Percentiles rank a stretch among this genome's conserved stretches.
Conservation (phyloP, 2,329 filamentous ascomycete species). For the Waltergamsia citrina region DNA sequence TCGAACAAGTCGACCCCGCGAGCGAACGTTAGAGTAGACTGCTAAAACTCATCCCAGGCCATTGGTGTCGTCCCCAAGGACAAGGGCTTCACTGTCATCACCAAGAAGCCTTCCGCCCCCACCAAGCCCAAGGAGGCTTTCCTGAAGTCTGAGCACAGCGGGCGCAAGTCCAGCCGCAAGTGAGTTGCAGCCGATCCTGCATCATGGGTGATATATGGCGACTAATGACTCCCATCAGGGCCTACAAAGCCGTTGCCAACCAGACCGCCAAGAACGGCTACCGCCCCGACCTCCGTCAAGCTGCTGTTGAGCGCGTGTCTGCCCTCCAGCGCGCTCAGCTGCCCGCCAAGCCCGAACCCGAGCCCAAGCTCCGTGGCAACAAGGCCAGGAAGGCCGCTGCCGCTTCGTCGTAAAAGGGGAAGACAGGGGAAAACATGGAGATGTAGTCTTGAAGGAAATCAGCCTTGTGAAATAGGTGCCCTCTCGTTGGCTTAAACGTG, state of each 20-base stretch:
- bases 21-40: background rate
- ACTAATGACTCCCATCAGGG: conserved; percentile 38
- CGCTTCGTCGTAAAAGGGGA: conserved; percentile 1
- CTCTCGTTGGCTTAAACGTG: no score
- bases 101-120: conserved; percentile 69
- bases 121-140: conserved; percentile 64
- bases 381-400: conserved; percentile 63
- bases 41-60: conserved; percentile 44
- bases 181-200: conserved; percentile 14
- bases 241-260: conserved; percentile 83
- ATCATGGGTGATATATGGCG: background rate
- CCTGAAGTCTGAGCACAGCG: conserved; percentile 59
- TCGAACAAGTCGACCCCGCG: conserved; percentile 3
- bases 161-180: conserved; percentile 69
- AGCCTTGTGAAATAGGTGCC: background rate
- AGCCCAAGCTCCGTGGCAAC: conserved; percentile 67
- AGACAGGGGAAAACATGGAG: background rate
- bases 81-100: conserved; percentile 70
- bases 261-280: conserved; percentile 76
- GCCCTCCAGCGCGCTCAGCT: conserved; percentile 75
- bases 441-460: background rate
- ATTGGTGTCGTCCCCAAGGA: conserved; percentile 68
- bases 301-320: conserved; percentile 77
- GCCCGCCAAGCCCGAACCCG: conserved; percentile 64
- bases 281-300: conserved; percentile 67